Evolutionary conservation across 2,329 filamentous ascomycete genomes (phyloP).

Genomic region (Aspergillus neotritici): DNA sequence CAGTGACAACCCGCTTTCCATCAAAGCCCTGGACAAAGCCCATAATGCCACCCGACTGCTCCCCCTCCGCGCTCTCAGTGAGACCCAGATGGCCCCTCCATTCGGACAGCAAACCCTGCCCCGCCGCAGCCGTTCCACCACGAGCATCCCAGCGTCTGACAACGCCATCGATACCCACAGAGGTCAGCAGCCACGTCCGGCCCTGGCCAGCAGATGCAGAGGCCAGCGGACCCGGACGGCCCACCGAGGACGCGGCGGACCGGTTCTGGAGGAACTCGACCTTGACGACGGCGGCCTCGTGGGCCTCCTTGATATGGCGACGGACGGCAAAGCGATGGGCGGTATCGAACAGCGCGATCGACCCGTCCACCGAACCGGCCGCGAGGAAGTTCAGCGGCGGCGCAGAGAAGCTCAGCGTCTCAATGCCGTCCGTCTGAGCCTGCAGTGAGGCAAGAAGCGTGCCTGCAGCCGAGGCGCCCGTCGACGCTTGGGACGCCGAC

Average conservation of each 20-base stretch:
- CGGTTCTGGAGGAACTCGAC: constrained; percentile 69
- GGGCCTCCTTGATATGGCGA: constrained; percentile 72
- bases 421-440: constrained; percentile 71
- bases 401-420: constrained; percentile 64
- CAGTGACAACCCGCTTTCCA: constrained; percentile 74
- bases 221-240: constrained; percentile 21
- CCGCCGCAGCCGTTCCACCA: constrained; percentile 61
- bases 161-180: constrained; percentile 86
- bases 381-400: constrained; percentile 57
- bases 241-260: constrained; percentile 25
- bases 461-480: constrained; percentile 48
- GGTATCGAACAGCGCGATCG: constrained; percentile 80
- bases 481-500: constrained; percentile 27
- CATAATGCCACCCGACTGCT: constrained; percentile 76
- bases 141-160: constrained; percentile 80
- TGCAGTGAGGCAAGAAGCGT: constrained; percentile 78
- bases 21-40: constrained; percentile 79
- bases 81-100: constrained; percentile 71
- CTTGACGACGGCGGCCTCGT: constrained; percentile 85
- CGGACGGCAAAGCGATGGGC: constrained; percentile 82
- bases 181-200: constrained; percentile 68
- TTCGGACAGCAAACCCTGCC: constrained; percentile 69
- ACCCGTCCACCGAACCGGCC: constrained; percentile 59
- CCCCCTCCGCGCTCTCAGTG: constrained; percentile 54
- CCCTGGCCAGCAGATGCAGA: constrained; percentile 29